A percentile compares a stretch with the other conserved stretches of the same genome.
Evolutionary conservation across 352 stramenopile genomes (phyloP).

Genomic region (Globisporangium emineosum): DNA sequence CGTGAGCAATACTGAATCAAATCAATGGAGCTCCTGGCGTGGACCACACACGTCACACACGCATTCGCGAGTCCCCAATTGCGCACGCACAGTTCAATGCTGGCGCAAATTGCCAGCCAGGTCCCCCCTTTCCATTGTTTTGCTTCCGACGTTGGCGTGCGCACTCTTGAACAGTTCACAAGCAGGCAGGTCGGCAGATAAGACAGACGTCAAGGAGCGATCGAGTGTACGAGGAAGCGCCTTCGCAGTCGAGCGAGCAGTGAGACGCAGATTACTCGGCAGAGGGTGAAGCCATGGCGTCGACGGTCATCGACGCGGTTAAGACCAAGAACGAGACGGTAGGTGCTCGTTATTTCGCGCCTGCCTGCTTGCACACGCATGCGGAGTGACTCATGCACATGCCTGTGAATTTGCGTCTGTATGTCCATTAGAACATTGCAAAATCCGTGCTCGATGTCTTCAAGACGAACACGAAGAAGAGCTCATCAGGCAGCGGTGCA

Average conservation of each 20-base stretch:
- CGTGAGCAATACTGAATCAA: not conserved
- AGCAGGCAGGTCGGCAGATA: not conserved
- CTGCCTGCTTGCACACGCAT: too few species aligned
- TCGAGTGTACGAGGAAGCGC: too few species aligned
- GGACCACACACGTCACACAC: too few species aligned
- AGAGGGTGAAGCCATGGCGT: not conserved
- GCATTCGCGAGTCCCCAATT: too few species aligned
- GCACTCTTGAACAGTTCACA: too few species aligned
- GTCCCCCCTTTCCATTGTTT: not conserved
- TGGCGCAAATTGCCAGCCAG: too few species aligned
- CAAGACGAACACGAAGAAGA: constrained; percentile 3
- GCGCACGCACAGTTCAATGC: not conserved
- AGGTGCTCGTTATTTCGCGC: not conserved
- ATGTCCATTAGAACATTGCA: not conserved
- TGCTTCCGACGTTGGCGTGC: too few species aligned
- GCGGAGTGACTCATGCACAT: not conserved
- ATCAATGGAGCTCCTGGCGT: not conserved
- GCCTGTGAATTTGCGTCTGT: not conserved
- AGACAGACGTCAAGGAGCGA: too few species aligned
- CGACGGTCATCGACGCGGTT: not conserved
- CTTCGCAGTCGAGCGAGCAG: too few species aligned
- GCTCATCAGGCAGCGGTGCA: not conserved
- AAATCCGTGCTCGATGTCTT: constrained; percentile 4
- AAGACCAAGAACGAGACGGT: constrained; percentile 19
- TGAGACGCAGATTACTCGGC: too few species aligned